phyloP scores from a whole-genome alignment of 768 basidiomycete species.

The Hericium alpestre region DNA sequence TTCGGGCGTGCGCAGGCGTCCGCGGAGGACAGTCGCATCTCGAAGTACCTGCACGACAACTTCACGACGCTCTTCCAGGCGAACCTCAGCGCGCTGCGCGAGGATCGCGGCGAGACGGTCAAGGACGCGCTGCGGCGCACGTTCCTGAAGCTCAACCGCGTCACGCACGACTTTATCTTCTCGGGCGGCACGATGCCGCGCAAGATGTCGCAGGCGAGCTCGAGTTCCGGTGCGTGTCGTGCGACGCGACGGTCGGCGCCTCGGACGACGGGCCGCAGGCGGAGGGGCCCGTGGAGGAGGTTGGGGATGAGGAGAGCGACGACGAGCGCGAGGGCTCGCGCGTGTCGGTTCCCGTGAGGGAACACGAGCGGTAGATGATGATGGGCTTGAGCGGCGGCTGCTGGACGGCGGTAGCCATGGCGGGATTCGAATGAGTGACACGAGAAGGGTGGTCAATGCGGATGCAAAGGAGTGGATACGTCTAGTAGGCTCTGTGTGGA shows the following conservation, averaged over 20 bases:
- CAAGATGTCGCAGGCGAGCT: constrained; percentile 42
- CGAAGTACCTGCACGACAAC: constrained; percentile 77
- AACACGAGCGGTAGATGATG: background rate
- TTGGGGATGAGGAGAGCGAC: constrained; percentile 4
- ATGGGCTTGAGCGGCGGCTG: no score
- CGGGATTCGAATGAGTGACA: no score
- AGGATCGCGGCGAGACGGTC: constrained; percentile 39
- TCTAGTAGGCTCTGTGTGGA: no score
- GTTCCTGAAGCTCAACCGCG: constrained; percentile 80
- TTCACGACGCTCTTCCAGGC: constrained; percentile 54
- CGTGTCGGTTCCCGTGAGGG: background rate
- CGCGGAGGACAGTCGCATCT: constrained; percentile 52
- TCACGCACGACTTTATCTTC: constrained; percentile 60
- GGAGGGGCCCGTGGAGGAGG: background rate
- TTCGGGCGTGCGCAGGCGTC: constrained; percentile 70
- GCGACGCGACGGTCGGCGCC: background rate
- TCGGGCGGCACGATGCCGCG: constrained; percentile 31
- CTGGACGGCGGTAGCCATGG: no score
- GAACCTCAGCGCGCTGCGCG: constrained; percentile 41
- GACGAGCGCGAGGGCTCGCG: background rate
- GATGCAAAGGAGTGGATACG: no score
- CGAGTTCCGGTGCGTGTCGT: constrained; percentile 12
- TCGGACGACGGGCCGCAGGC: background rate
- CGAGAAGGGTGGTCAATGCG: no score
- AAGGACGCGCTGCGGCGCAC: constrained; percentile 75